Conservation (phyloP, 2,329 filamentous ascomycete species). For the Fusarium kyushuense region DNA sequence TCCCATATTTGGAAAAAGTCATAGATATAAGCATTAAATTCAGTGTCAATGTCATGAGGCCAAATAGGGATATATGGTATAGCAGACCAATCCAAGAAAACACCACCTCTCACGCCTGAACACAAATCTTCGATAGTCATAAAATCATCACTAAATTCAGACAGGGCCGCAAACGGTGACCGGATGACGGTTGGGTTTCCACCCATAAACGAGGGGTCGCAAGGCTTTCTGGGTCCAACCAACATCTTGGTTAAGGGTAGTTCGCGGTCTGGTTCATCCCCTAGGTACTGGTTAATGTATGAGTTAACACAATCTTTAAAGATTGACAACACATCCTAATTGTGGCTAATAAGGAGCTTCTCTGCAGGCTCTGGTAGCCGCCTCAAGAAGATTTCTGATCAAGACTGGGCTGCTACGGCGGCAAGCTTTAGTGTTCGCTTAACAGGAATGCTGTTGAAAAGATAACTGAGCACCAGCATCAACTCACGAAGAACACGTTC, state of each 20-base stretch:
- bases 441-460: constrained; percentile 73
- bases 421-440: constrained; percentile 59
- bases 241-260: constrained; percentile 70
- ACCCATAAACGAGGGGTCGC: neutral
- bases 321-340: constrained; percentile 72
- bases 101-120: constrained; percentile 70
- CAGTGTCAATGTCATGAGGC: constrained; percentile 62
- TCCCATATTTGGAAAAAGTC: constrained; percentile 83
- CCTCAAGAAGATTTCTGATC: constrained; percentile 75
- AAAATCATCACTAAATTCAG: constrained; percentile 74
- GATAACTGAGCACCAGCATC: constrained; percentile 75
- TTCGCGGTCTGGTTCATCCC: constrained; percentile 60
- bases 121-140: constrained; percentile 75
- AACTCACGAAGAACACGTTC: constrained; percentile 67
- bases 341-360: constrained; percentile 70
- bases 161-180: constrained; percentile 78
- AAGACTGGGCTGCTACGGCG: constrained; percentile 65
- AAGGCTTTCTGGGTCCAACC: constrained; percentile 52
- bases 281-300: constrained; percentile 74
- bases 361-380: constrained; percentile 69
- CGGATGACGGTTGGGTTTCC: constrained; percentile 60
- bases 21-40: constrained; percentile 75
- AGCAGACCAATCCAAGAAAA: constrained; percentile 80
- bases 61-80: constrained; percentile 76
- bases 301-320: constrained; percentile 77